Conservation (phyloP, 2,329 filamentous ascomycete species). For the Epichloe aotearoae region DNA sequence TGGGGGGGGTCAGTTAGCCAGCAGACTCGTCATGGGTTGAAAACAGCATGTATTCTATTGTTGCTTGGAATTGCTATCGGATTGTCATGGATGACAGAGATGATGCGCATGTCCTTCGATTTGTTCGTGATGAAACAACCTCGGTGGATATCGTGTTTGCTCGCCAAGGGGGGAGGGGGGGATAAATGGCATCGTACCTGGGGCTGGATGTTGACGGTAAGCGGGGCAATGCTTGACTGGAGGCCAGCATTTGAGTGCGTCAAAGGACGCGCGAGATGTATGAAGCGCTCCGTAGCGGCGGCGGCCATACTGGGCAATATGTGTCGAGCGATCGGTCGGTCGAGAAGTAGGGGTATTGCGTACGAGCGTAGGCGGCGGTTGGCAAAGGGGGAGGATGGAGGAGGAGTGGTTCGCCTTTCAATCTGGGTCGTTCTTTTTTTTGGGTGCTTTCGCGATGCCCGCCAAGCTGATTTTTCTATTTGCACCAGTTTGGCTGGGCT, state of each 20-base stretch:
- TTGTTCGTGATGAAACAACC: neutral
- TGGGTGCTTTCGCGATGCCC: slow-evolving; percentile 18
- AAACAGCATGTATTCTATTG: neutral
- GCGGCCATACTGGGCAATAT: slow-evolving; percentile 59
- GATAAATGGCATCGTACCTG: slow-evolving; percentile 49
- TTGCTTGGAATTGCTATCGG: neutral
- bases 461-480: slow-evolving; percentile 30
- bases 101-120: neutral
- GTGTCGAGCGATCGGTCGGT: slow-evolving; percentile 6
- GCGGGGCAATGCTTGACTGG: slow-evolving; percentile 76
- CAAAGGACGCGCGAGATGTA: slow-evolving; percentile 87
- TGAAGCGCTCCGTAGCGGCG: slow-evolving; percentile 66
- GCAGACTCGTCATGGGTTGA: neutral
- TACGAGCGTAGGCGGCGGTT: slow-evolving; percentile 8
- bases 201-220: slow-evolving; percentile 89
- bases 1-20: slow-evolving; percentile 1
- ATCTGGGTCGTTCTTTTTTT: neutral
- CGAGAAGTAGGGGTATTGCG: neutral
- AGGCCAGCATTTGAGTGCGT: slow-evolving; percentile 68
- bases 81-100: neutral
- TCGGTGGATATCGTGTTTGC: neutral
- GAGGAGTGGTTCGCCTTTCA: neutral
- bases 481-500: slow-evolving; percentile 25
- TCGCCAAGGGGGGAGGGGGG: neutral
- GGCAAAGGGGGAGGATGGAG: slow-evolving; percentile 10